A percentile compares a stretch with the other conserved stretches of the same genome.
Conservation (phyloP, 805 yeast species). For the Yamadazyma tumulicola region DNA sequence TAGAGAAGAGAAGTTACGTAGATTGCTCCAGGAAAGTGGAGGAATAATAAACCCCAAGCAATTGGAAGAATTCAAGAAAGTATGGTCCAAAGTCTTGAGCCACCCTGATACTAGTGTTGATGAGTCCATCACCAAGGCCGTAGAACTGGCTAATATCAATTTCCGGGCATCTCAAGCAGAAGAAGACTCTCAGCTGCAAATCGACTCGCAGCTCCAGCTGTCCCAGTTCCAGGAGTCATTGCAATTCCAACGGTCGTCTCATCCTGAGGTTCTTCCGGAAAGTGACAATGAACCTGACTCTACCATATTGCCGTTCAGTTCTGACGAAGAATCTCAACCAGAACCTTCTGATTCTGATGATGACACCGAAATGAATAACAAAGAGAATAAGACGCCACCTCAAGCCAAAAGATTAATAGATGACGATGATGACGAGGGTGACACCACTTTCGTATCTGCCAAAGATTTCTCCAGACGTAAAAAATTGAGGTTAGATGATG, state of each 20-base stretch:
- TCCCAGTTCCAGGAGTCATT: not conserved
- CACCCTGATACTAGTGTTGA: conserved; percentile 7
- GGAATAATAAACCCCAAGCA: conserved; percentile 35
- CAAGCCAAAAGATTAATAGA: conserved; percentile 10
- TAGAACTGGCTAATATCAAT: conserved; percentile 10
- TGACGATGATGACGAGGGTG: conserved; percentile 16
- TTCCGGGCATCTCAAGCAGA: conserved; percentile 10
- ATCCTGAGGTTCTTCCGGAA: conserved; percentile 2
- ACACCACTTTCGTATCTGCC: conserved; percentile 10
- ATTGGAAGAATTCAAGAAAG: conserved; percentile 28
- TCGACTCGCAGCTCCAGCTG: not conserved
- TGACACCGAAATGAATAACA: conserved; percentile 6
- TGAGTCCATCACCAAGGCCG: conserved; percentile 10
- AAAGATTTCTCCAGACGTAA: conserved; percentile 17
- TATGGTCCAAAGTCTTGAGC: conserved; percentile 20
- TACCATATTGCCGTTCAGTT: conserved; percentile 8
- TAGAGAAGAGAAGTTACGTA: conserved; percentile 50
- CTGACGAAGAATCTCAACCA: conserved; percentile 6
- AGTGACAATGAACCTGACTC: conserved; percentile 4
- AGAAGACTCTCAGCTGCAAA: conserved; percentile 4
- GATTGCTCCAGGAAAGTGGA: conserved; percentile 30
- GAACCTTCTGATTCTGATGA: too few species aligned
- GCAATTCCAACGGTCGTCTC: not conserved
- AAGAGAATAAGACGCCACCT: conserved; percentile 10
- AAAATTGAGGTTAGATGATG: conserved; percentile 24